Percentiles rank a stretch among this genome's conserved stretches.
phyloP scores from a whole-genome alignment of 805 yeast genomes.

The Ogataea dorogensis region DNA sequence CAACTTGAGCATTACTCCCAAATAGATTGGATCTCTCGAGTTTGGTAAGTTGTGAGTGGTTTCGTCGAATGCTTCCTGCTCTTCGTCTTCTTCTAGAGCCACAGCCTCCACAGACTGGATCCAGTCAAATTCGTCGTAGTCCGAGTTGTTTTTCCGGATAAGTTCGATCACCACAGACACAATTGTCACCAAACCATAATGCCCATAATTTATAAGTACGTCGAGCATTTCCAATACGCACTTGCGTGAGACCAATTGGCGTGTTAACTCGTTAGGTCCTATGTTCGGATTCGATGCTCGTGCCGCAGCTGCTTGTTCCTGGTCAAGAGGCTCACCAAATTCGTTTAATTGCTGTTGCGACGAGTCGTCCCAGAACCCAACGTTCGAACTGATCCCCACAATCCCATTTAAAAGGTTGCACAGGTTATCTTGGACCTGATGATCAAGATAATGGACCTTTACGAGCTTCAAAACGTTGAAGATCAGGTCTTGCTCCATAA shows the following conservation, averaged over 20 bases:
- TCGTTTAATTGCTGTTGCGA: slow-evolving; percentile 26
- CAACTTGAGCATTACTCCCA: slow-evolving; percentile 77
- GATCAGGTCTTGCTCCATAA: slow-evolving; percentile 71
- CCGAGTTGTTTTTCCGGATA: slow-evolving; percentile 92
- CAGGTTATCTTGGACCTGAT: slow-evolving; percentile 35
- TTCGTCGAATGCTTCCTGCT: not conserved
- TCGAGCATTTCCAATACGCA: slow-evolving; percentile 66
- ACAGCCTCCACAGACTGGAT: slow-evolving; percentile 27
- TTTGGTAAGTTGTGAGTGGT: slow-evolving; percentile 61
- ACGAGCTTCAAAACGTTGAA: slow-evolving; percentile 66
- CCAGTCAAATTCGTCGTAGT: slow-evolving; percentile 65
- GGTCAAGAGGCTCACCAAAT: slow-evolving; percentile 74
- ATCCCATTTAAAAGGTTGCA: slow-evolving; percentile 89
- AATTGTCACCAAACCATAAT: slow-evolving; percentile 81
- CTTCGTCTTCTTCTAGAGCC: slow-evolving; percentile 13
- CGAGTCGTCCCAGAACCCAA: slow-evolving; percentile 34
- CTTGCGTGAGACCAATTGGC: slow-evolving; percentile 77
- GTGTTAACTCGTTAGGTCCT: slow-evolving; percentile 92
- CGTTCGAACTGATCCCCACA: slow-evolving; percentile 48
- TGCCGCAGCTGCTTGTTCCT: slow-evolving; percentile 24
- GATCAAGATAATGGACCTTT: slow-evolving; percentile 35
- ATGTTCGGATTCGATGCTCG: slow-evolving; percentile 71
- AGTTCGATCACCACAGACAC: slow-evolving; percentile 92
- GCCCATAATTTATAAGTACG: slow-evolving; percentile 75
- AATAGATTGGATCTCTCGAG: slow-evolving; percentile 85